These are phyloP conservation scores for Polygonum maritimum DNA, from an alignment of 148 eudicot genomes.

Conservation along the genomic window DNA sequence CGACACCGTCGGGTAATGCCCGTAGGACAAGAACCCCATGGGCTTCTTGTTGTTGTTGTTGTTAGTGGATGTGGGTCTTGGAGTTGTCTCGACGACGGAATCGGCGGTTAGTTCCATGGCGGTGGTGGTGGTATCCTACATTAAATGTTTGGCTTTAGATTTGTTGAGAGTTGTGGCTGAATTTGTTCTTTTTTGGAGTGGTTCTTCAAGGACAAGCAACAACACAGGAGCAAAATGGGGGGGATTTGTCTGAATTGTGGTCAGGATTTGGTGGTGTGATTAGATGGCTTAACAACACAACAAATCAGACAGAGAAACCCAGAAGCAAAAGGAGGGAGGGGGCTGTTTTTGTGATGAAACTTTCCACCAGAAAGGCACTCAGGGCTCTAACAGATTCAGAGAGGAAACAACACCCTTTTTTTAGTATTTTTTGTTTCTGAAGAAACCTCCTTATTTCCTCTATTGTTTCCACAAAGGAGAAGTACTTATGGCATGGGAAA, in stretches of 20 bases:
- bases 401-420: not conserved
- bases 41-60: not conserved
- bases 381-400: not conserved
- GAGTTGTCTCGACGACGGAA: not conserved
- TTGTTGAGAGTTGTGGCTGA: not conserved
- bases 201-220: not conserved
- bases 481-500: no score
- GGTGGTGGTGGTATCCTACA: not conserved
- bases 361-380: not conserved
- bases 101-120: not conserved
- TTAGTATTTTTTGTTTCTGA: no score
- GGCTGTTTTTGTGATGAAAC: not conserved
- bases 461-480: no score
- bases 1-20: not conserved
- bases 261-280: not conserved
- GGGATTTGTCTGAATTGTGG: not conserved
- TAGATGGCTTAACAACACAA: not conserved
- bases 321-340: not conserved
- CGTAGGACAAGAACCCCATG: constrained; percentile 9
- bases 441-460: no score
- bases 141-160: not conserved
- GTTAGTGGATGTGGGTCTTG: not conserved
- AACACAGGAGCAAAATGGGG: not conserved
- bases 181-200: not conserved
- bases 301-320: no score